These are phyloP conservation scores for Vigna angularis DNA, from an alignment of 306 rosid genomes.

Conservation along the genomic window DNA sequence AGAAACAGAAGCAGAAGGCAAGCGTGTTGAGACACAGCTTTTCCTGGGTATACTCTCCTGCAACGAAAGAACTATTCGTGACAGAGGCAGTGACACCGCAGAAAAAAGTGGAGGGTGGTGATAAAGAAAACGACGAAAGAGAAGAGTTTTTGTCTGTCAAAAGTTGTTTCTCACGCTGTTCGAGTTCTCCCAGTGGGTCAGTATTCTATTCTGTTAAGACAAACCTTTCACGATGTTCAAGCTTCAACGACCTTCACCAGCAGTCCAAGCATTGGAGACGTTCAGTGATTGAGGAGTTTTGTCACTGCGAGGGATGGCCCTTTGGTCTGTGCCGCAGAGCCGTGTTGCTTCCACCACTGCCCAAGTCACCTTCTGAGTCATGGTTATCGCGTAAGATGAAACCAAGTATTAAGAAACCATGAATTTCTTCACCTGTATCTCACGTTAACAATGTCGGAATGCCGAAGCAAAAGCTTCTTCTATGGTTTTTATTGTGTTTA, in stretches of 20 bases:
- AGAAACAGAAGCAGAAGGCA: slow-evolving; percentile 61
- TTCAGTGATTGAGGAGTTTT: slow-evolving; percentile 61
- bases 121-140: neutral
- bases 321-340: slow-evolving; percentile 77
- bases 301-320: slow-evolving; percentile 86
- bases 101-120: slow-evolving; percentile 24
- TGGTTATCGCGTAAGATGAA: slow-evolving; percentile 71
- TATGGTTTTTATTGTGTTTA: neutral
- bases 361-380: slow-evolving; percentile 70
- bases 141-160: slow-evolving; percentile 69
- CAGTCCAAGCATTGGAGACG: slow-evolving; percentile 50
- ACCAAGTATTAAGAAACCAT: slow-evolving; percentile 26
- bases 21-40: slow-evolving; percentile 55
- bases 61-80: slow-evolving; percentile 55
- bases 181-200: slow-evolving; percentile 54
- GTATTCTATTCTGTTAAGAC: slow-evolving; percentile 60
- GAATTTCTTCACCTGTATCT: neutral
- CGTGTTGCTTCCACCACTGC: slow-evolving; percentile 70
- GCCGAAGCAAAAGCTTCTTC: neutral
- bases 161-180: slow-evolving; percentile 62
- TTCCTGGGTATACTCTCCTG: slow-evolving; percentile 68
- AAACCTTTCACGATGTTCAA: slow-evolving; percentile 62
- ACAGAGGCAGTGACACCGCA: slow-evolving; percentile 30
- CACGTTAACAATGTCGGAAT: neutral
- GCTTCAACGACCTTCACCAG: slow-evolving; percentile 52